Conservation (phyloP, 1,284 basidiomycete genomes). For the Pseudozyma hubeiensis region DNA sequence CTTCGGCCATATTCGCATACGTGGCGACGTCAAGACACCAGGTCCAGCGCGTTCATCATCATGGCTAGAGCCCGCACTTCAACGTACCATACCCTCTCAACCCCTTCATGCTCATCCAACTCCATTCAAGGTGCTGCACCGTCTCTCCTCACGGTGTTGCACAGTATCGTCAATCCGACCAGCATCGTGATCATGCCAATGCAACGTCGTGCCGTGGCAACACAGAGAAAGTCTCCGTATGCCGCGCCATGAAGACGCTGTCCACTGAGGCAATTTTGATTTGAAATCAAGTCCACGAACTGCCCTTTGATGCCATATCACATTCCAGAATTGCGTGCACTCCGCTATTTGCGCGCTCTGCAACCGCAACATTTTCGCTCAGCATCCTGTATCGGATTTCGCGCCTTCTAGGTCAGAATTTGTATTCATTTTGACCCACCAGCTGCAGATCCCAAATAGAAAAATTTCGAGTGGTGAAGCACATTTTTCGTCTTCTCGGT, state of each 20-base stretch:
- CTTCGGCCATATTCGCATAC: neutral
- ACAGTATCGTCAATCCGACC: too few relatives aligned
- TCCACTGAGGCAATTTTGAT: slow-evolving; percentile 27
- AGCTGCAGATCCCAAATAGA: slow-evolving; percentile 18
- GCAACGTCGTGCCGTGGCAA: too few relatives aligned
- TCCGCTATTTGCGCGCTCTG: neutral
- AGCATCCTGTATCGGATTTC: too few relatives aligned
- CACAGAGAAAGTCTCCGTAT: too few relatives aligned
- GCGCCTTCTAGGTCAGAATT: neutral
- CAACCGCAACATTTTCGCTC: too few relatives aligned
- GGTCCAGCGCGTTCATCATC: neutral
- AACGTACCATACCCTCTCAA: neutral
- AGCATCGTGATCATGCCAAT: too few relatives aligned
- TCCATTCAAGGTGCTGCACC: too few relatives aligned
- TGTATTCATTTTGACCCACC: slow-evolving; percentile 2
- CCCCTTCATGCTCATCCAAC: too few relatives aligned
- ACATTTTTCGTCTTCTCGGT: slow-evolving; percentile 8
- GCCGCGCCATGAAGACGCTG: neutral
- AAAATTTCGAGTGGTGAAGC: slow-evolving; percentile 9
- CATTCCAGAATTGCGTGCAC: slow-evolving; percentile 3
- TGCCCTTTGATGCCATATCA: neutral
- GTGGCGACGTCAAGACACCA: slow-evolving; percentile 8
- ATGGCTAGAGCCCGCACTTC: neutral
- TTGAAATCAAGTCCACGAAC: slow-evolving; percentile 19
- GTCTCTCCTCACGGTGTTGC: too few relatives aligned